Conservation (phyloP, 805 yeast genomes). For the Kazachstania taianensis region DNA sequence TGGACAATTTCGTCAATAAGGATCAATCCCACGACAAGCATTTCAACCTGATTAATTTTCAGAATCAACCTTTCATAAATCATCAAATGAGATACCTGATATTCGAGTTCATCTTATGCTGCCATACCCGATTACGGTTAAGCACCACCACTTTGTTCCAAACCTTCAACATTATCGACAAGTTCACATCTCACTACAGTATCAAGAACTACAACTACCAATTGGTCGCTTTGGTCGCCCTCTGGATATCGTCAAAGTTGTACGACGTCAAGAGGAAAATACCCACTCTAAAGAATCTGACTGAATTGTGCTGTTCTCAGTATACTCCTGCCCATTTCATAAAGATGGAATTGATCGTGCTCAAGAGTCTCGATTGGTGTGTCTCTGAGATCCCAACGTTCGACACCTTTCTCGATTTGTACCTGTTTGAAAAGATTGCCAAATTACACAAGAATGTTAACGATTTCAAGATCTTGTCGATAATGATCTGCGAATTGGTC, state of each 20-base stretch:
- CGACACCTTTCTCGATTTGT: constrained; percentile 53
- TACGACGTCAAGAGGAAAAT: constrained; percentile 58
- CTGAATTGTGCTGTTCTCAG: constrained; percentile 47
- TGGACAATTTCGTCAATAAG: constrained; percentile 12
- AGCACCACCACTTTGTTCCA: constrained; percentile 56
- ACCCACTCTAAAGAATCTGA: constrained; percentile 42
- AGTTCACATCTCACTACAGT: constrained; percentile 74
- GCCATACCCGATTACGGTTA: constrained; percentile 51
- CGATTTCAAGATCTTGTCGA: constrained; percentile 45
- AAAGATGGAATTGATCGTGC: constrained; percentile 58
- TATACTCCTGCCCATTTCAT: constrained; percentile 46
- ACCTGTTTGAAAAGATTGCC: constrained; percentile 22
- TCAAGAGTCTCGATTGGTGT: constrained; percentile 56
- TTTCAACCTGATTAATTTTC: constrained; percentile 21
- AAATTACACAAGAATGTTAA: constrained; percentile 20
- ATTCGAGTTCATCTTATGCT: constrained; percentile 71
- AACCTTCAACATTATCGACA: constrained; percentile 65
- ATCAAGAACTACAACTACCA: constrained; percentile 78
- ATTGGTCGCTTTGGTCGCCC: constrained; percentile 70
- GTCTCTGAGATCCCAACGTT: constrained; percentile 38
- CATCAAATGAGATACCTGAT: constrained; percentile 60
- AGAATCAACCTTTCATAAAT: constrained; percentile 33
- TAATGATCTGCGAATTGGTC: constrained; percentile 56
- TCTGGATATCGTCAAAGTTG: constrained; percentile 86
- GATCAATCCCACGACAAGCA: background rate